Evolutionary conservation across 306 rosid genomes (phyloP), one percentile per base, ranked within the genome.

Genomic region (Cajanus cajan): DNA sequence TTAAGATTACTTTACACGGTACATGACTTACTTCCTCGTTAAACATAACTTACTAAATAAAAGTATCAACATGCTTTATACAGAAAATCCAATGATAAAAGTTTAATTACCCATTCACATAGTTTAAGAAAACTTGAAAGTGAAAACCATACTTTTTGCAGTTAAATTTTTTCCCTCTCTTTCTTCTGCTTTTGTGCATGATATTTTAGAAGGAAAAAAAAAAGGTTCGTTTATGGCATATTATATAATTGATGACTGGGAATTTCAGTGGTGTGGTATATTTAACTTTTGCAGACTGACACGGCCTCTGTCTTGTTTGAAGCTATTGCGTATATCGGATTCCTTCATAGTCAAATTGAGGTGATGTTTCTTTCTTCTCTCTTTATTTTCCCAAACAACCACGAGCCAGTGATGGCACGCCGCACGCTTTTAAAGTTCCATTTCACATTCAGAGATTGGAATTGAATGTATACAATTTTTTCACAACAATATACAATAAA

Each of bases 261-360:
- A 85, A 87, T 84, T 61, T 85, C 78, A 80, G 86, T 78, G 84
- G 80, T 83, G 80, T 84, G 88, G 64, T 21, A 68, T 71, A 73
- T 82, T 72, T 84, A 4, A 71, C 88, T 90, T 90, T 90, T 91
- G 84, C 97, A 96, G 99, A 96, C 99, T 96, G 99, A 96, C 99
- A 96, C 99, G 14, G 98, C 99, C 65, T 96, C 99, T 81, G 99
- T 96, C 81, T 90, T 96, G 97, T 90, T 96, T 89, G 99, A 96
- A 87, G 94, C 99, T 86, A 87, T 96, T 89, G 98, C 97, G 61
- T 96, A 96, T 87, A 90, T 96, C 85, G 91, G 98, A 96, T 96
- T 96, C 99, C 99, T 96, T 89, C 99, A 96, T 89, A 91, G 87
- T 89, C 99, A 96, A 91, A 90, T 96, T 87, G 98, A 91, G 99